Conservation (phyloP, 2,329 filamentous ascomycete genomes). For the Paecilomyces fulvus region DNA sequence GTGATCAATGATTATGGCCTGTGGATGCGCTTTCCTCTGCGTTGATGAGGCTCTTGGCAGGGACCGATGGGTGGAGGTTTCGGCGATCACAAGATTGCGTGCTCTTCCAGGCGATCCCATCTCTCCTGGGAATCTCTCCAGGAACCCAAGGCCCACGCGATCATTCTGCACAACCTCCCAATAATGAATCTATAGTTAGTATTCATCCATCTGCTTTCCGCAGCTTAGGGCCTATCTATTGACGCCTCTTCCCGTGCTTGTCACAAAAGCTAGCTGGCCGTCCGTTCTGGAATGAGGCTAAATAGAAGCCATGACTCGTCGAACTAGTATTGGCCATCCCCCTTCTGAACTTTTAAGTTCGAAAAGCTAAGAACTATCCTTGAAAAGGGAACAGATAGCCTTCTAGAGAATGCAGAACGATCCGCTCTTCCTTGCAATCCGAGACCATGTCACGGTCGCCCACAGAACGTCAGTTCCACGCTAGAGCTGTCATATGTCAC, state of each 20-base stretch:
- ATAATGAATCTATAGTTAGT: not conserved
- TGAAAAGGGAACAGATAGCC: not conserved
- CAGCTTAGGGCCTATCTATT: not conserved
- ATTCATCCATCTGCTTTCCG: not conserved
- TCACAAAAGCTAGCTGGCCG: not conserved
- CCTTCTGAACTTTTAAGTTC: not conserved
- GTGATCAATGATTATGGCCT: not conserved
- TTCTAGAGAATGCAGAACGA: not conserved
- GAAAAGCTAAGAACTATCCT: not conserved
- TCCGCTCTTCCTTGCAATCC: not conserved
- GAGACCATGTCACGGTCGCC: not conserved
- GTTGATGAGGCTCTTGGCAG: not conserved
- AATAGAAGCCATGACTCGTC: not conserved
- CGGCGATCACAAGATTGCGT: not conserved
- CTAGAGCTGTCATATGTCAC: conserved; percentile 6
- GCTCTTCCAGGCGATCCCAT: not conserved
- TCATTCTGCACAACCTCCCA: not conserved
- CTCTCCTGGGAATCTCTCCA: not conserved
- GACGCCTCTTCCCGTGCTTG: not conserved
- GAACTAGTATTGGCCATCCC: not conserved
- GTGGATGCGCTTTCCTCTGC: not conserved
- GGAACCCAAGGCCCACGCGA: not conserved
- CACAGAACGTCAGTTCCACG: not conserved
- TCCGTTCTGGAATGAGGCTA: not conserved
- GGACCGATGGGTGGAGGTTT: not conserved